Percentiles rank a stretch among this genome's conserved stretches.
Evolutionary conservation across 768 basidiomycete genomes (phyloP).

Genomic region (Mycena latifolia): DNA sequence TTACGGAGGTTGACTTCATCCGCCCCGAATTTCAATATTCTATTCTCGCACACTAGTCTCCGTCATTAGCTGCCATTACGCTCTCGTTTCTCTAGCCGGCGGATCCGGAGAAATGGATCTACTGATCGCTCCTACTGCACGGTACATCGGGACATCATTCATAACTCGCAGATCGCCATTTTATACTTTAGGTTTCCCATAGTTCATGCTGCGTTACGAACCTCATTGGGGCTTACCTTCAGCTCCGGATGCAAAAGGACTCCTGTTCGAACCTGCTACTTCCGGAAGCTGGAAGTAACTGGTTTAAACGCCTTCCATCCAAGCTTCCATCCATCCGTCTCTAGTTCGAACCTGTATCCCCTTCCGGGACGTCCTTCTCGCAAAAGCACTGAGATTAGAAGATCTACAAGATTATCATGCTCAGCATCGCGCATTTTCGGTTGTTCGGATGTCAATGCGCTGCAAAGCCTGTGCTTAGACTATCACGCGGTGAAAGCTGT

Average conservation of each 20-base stretch:
- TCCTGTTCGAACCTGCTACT: conserved; percentile 24
- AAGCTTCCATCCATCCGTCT: neutral
- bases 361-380: conserved; percentile 23
- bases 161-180: conserved; percentile 19
- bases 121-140: conserved; percentile 5
- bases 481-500: conserved; percentile 29
- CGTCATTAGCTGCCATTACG: neutral
- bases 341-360: conserved; percentile 24
- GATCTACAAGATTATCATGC: conserved; percentile 13
- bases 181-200: conserved; percentile 17
- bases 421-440: conserved; percentile 31
- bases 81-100: conserved; percentile 12
- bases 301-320: conserved; percentile 9
- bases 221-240: neutral
- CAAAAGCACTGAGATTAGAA: conserved; percentile 17
- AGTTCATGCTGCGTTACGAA: conserved; percentile 4
- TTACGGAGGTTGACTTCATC: conserved; percentile 2
- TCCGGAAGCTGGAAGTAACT: conserved; percentile 24
- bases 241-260: conserved; percentile 13
- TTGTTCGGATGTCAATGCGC: conserved; percentile 26
- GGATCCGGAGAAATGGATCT: conserved; percentile 17
- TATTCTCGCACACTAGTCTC: conserved; percentile 19
- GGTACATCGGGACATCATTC: conserved; percentile 4
- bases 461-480: conserved; percentile 35
- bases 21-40: neutral